Evolutionary conservation across 208 protist genomes (phyloP), one percentile per base, ranked within the genome.

Genomic region (Zelonia costaricensis): DNA sequence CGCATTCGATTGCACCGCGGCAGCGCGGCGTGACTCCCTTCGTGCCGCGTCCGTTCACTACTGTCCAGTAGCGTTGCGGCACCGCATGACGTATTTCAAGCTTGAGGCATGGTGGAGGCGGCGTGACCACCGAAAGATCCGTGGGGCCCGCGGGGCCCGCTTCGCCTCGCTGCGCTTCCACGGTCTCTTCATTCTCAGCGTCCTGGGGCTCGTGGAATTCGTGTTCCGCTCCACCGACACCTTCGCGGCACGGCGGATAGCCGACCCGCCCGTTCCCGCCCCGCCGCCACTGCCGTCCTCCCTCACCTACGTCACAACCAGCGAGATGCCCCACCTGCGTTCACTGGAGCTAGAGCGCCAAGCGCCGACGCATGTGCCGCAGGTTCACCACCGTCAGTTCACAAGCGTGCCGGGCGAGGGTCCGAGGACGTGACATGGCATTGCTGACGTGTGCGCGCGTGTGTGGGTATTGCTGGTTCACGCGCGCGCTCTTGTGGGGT

Each of bases 251-350:
- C 77, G 82, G 28, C 77, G 74, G 61, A 65, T 78, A 1, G 31
- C 78, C 2, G 22, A 48, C 22, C 80, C 84, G 12, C 84, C 84
- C 12, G 75, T 91, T 8, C 71, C 70, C 1, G 62, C 84, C 13
- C 84, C 84, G 38, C 84, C 84, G 36, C 84, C 84, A n/a, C 49
- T 86, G 25, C 48, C 54, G 8, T 64, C 44, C 12, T 84, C 78
- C 2, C 45, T 91, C 8, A 53, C 68, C 15, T 81, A 86, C 51
- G 51, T 74, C 18, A 16, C 86, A n/a, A 61, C 73, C 13, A 75
- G 58, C n/a, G 84, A 91, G 47, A 88, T 88, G 79, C 84, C 84
- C 7, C 70, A 87, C 56, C 45, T 86, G 53, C 44, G 62, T 23
- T 40, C 47, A 13, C 66, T 91, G 35, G 80, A 91, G 49, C 28